phyloP scores from a whole-genome alignment of 768 basidiomycete species.

The Kwoniella botswanensis region DNA sequence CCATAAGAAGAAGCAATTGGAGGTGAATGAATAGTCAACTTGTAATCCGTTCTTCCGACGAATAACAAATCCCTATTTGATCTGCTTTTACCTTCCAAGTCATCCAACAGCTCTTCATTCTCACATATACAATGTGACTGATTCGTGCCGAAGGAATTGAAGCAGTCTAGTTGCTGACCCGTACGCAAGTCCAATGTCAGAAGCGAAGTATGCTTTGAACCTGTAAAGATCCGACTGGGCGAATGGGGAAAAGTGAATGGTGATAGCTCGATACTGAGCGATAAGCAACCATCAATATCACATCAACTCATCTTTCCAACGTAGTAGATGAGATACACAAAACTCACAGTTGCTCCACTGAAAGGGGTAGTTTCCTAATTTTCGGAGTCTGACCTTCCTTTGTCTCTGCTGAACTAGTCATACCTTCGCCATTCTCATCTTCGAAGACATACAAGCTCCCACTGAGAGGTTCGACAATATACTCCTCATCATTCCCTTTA shows the following conservation, averaged over 20 bases:
- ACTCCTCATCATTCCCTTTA: slow-evolving; percentile 67
- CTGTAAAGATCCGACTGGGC: slow-evolving; percentile 78
- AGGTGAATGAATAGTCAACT: slow-evolving; percentile 78
- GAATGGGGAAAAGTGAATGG: slow-evolving; percentile 78
- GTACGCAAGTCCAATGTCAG: slow-evolving; percentile 61
- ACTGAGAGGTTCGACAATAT: slow-evolving; percentile 92
- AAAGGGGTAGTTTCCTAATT: slow-evolving; percentile 84
- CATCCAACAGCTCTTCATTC: slow-evolving; percentile 61
- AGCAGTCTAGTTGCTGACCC: slow-evolving; percentile 54
- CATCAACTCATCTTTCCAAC: background rate
- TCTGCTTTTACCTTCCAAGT: slow-evolving; percentile 65
- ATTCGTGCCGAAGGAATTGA: slow-evolving; percentile 41
- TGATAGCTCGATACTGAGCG: slow-evolving; percentile 71
- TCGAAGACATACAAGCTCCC: slow-evolving; percentile 87
- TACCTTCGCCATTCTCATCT: slow-evolving; percentile 38
- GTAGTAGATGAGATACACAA: background rate
- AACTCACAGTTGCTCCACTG: slow-evolving; percentile 77
- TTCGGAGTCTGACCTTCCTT: slow-evolving; percentile 38
- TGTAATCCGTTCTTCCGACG: slow-evolving; percentile 78
- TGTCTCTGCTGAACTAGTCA: slow-evolving; percentile 3
- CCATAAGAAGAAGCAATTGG: slow-evolving; percentile 56
- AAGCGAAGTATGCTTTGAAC: slow-evolving; percentile 82
- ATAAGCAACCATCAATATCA: background rate
- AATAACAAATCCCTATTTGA: slow-evolving; percentile 61
- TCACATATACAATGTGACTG: slow-evolving; percentile 43